These are phyloP conservation scores for Parachlorella kessleri DNA, from an alignment of 139 green algal species.

Conservation along the genomic window DNA sequence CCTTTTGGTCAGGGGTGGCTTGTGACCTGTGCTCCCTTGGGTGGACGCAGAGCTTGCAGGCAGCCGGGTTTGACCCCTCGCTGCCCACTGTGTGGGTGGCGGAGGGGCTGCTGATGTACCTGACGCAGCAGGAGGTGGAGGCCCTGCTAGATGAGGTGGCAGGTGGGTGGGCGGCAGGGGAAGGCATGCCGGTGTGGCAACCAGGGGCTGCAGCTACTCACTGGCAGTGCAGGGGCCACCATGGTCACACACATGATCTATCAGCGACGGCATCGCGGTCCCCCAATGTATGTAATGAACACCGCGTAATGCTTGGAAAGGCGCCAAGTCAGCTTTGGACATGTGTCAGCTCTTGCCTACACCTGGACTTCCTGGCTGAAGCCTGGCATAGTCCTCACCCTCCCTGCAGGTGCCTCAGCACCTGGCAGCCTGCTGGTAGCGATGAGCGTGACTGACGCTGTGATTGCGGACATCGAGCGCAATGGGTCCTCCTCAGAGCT, in stretches of 20 bases:
- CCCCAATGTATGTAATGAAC: no score
- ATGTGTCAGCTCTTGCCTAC: no score
- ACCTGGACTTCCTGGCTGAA: no score
- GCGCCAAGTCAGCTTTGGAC: no score
- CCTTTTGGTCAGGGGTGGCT: background rate
- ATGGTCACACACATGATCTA: no score
- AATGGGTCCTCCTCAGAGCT: background rate
- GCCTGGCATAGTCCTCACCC: no score
- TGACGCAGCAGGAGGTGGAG: background rate
- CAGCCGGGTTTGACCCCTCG: conserved; percentile 12
- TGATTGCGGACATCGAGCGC: conserved; percentile 16
- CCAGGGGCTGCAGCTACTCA: no score
- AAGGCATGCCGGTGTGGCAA: no score
- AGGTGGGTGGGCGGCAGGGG: background rate
- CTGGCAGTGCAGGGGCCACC: no score
- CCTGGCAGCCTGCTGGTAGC: conserved; percentile 14
- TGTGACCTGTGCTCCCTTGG: background rate
- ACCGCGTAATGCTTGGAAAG: no score
- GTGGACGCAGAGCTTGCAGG: conserved; percentile 5
- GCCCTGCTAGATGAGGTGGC: conserved; percentile 1
- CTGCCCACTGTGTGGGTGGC: conserved; percentile 29
- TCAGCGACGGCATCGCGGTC: no score
- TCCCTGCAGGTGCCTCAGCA: background rate
- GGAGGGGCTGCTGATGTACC: conserved; percentile 35
- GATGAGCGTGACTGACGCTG: conserved; percentile 17